These are phyloP conservation scores for Cadophora sp. DNA, from an alignment of 2,329 filamentous ascomycete species.

Conservation along the genomic window DNA sequence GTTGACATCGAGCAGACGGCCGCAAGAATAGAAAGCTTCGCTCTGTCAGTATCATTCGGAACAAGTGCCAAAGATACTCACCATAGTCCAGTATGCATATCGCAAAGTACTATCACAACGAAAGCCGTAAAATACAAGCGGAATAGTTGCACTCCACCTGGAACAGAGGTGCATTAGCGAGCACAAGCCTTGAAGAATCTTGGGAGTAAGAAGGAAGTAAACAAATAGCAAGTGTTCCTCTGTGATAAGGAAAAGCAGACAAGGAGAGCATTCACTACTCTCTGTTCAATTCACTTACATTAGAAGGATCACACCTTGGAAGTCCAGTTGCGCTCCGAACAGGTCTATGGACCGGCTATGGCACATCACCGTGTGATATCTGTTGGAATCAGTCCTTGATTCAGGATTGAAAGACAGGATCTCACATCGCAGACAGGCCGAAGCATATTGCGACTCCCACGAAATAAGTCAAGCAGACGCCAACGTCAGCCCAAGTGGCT, in stretches of 20 bases:
- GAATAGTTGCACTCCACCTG: constrained; percentile 62
- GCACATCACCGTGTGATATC: constrained; percentile 63
- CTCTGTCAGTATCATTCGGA: constrained; percentile 2
- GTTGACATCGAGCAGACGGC: constrained; percentile 48
- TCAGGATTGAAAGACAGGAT: background rate
- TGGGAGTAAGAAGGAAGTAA: background rate
- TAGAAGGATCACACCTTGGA: constrained; percentile 49
- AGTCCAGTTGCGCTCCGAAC: constrained; percentile 65
- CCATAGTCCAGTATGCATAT: constrained; percentile 47
- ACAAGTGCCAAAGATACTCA: constrained; percentile 23
- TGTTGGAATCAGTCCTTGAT: constrained; percentile 36
- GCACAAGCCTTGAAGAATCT: background rate
- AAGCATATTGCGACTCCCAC: constrained; percentile 54
- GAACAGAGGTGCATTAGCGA: background rate
- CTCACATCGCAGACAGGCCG: constrained; percentile 51
- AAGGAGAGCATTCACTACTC: background rate
- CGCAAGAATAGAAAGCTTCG: constrained; percentile 43
- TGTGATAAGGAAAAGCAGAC: background rate
- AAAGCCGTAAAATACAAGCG: constrained; percentile 63
- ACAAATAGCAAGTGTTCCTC: background rate
- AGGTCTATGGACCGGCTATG: constrained; percentile 57
- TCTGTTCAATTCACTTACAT: background rate
- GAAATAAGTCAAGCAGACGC: constrained; percentile 52
- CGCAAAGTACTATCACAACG: constrained; percentile 46
- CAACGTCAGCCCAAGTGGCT: constrained; percentile 44